Conservation (phyloP, 179 eudicot species). For the Gypsophila paniculata region DNA sequence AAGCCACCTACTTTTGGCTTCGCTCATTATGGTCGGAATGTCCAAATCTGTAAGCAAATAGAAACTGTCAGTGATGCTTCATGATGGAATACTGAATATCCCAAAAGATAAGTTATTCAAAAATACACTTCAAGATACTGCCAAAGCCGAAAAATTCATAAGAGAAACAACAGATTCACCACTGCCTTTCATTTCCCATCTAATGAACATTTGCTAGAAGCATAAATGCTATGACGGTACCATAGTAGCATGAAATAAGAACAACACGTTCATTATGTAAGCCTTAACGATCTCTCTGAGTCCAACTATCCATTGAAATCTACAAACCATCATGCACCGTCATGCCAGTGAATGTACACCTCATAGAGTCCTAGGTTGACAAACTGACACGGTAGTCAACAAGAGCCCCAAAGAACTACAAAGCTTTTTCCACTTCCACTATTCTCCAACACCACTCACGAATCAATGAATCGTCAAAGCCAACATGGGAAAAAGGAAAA, state of each 20-base stretch:
- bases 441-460: background rate
- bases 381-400: too few species aligned
- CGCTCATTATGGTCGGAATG: constrained; percentile 55
- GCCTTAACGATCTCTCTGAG: too few species aligned
- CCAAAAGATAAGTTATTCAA: background rate
- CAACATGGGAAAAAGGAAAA: background rate
- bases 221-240: background rate
- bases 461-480: background rate
- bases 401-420: background rate
- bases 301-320: too few species aligned
- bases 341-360: too few species aligned
- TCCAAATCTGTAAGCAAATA: constrained; percentile 67
- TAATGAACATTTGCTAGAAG: constrained; percentile 2
- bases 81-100: background rate
- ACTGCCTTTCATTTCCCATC: background rate
- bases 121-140: too few species aligned
- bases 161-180: background rate
- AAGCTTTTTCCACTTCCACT: constrained; percentile 1
- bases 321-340: too few species aligned
- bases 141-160: background rate
- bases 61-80: constrained; percentile 14
- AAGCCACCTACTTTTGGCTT: constrained; percentile 88
- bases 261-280: too few species aligned
- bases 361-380: too few species aligned
- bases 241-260: background rate